These are phyloP conservation scores for Boletus rubroflammeus DNA, from an alignment of 768 basidiomycete species.

Conservation along the genomic window DNA sequence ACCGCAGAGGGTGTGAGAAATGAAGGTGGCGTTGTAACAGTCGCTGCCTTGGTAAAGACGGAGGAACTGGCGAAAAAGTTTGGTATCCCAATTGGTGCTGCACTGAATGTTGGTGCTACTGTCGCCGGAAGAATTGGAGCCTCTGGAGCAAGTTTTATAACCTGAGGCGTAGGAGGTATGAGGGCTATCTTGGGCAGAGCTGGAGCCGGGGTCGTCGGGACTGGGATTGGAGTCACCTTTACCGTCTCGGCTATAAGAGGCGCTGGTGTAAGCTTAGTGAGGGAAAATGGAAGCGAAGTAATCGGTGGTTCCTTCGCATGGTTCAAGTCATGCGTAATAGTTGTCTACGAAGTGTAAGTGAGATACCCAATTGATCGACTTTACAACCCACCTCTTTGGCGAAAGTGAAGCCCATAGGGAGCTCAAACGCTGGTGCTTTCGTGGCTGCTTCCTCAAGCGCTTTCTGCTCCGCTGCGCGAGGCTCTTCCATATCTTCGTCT, in stretches of 20 bases:
- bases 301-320: slow-evolving; percentile 67
- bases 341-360: slow-evolving; percentile 25
- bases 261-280: slow-evolving; percentile 37
- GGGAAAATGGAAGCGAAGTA: slow-evolving; percentile 59
- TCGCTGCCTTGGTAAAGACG: slow-evolving; percentile 39
- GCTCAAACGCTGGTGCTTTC: slow-evolving; percentile 53
- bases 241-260: slow-evolving; percentile 14
- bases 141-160: slow-evolving; percentile 15
- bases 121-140: slow-evolving; percentile 1
- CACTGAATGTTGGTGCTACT: slow-evolving; percentile 2
- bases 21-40: slow-evolving; percentile 12
- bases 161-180: slow-evolving; percentile 26
- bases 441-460: slow-evolving; percentile 54
- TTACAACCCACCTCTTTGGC: slow-evolving; percentile 49
- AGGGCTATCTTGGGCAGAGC: slow-evolving; percentile 22
- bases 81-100: slow-evolving; percentile 38
- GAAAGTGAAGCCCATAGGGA: slow-evolving; percentile 65
- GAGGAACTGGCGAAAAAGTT: slow-evolving; percentile 63
- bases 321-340: slow-evolving; percentile 38
- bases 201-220: slow-evolving; percentile 11
- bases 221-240: slow-evolving; percentile 12
- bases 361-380: background rate
- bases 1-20: slow-evolving; percentile 21
- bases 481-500: slow-evolving; percentile 40
- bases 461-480: slow-evolving; percentile 42